phyloP scores from a whole-genome alignment of 129 eudicot species.

The Pulicaria dysenterica region DNA sequence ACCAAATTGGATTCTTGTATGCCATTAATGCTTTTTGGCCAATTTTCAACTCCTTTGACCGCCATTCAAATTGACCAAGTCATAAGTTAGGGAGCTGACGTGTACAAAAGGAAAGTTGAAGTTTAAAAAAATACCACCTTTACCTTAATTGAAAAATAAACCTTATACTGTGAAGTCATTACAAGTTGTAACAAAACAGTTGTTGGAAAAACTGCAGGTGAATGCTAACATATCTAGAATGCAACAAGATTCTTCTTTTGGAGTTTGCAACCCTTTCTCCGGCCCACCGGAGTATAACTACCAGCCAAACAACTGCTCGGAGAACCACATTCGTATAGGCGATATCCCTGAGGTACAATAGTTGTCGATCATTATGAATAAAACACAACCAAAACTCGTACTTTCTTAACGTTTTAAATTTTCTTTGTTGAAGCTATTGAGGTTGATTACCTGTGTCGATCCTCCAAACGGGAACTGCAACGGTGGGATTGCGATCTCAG shows the following conservation, averaged over 20 bases:
- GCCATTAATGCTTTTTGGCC: background rate
- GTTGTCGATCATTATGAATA: background rate
- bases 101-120: no score
- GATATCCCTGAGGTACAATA: constrained; percentile 70
- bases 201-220: constrained; percentile 51
- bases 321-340: constrained; percentile 62
- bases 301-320: constrained; percentile 67
- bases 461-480: constrained; percentile 44
- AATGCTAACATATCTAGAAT: constrained; percentile 56
- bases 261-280: constrained; percentile 91
- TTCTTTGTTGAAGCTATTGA: constrained; percentile 44
- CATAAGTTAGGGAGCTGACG: background rate
- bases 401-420: constrained; percentile 12
- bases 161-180: background rate
- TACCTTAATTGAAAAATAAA: background rate
- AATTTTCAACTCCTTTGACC: background rate
- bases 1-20: no score
- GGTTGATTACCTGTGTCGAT: constrained; percentile 61
- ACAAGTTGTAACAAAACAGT: constrained; percentile 1
- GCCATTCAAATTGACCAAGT: background rate
- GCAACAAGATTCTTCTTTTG: constrained; percentile 49
- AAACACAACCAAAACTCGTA: background rate
- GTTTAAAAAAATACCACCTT: background rate
- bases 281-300: constrained; percentile 67
- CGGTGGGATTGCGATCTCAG: constrained; percentile 64